Evolutionary conservation across 805 yeast genomes (phyloP), one percentile per base, ranked within the genome.

Genomic region (Candida peoriensis): DNA sequence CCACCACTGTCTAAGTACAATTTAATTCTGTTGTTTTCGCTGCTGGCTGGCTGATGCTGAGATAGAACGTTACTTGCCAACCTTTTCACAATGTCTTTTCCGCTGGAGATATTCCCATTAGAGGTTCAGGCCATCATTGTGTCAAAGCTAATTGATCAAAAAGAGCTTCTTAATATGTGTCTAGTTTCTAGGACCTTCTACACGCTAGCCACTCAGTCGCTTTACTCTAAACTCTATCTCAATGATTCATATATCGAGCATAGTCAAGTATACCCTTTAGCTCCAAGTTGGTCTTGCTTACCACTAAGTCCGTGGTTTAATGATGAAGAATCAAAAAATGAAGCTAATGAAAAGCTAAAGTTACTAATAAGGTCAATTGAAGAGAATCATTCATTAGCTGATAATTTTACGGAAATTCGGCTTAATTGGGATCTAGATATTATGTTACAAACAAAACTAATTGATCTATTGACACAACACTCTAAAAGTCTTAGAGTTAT

Each of bases 351-450:
- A 10, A 55, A 57, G 28, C 38, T 65, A 16, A 18, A 21, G 12
- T 35, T 40, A 24, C 42, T 65, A 13, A 47, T 63, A 3, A 24
- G 47, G 10, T 44, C 64, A 1, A 35, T 64, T 5, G 28, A 41
- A 9, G 41, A 46, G 18, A 57, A 57, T 32, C 20, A 25, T 3
- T 8, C 19, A 8, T 38, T 42, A 2, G 50, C 54, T 10, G 46
- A 53, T 13, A 42, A 55, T 17, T 55, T 66, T 4, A 53, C 52
- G 20, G 64, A 68, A 57, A 55, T 66, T 4, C 44, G 71, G 34
- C 52, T 66, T 25, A 66, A 65, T 40, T 66, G 71, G 71, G 71
- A 66, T 47, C 43, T 65, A 20, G 59, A 60, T 33, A 36, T 59
- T 2, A 28, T 26, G 1, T 34, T 54, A 11, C 70, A 65, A 40